Evolutionary conservation across 2,329 filamentous ascomycete genomes (phyloP).

Genomic region (Neofusicoccum umdonicola): DNA sequence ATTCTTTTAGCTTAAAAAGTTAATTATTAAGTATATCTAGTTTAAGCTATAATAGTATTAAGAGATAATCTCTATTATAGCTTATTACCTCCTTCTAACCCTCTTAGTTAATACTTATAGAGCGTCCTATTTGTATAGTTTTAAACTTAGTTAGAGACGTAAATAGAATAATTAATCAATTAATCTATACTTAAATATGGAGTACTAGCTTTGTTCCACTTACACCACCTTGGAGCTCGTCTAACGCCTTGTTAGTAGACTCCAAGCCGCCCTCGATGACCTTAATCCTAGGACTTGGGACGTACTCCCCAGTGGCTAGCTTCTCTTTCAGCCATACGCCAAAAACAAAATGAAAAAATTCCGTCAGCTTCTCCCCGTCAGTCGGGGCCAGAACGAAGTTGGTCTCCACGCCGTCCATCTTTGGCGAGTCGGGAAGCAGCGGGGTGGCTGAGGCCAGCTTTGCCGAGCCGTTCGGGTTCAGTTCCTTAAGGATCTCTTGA

Average conservation of each 20-base stretch:
- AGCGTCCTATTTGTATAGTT: too few relatives aligned
- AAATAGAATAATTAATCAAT: too few relatives aligned
- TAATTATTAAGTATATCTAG: too few relatives aligned
- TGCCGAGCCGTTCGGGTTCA: slow-evolving; percentile 18
- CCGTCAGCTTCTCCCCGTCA: slow-evolving; percentile 18
- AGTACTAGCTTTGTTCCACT: slow-evolving; percentile 26
- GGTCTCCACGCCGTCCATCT: slow-evolving; percentile 22
- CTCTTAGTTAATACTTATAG: too few relatives aligned
- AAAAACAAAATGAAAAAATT: slow-evolving; percentile 21
- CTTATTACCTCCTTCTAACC: too few relatives aligned
- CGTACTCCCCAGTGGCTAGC: slow-evolving; percentile 22
- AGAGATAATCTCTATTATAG: too few relatives aligned
- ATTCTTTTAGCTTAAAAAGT: too few relatives aligned
- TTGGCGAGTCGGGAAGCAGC: slow-evolving; percentile 13
- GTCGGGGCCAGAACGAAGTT: slow-evolving; percentile 20
- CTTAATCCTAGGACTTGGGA: slow-evolving; percentile 24
- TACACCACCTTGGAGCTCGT: slow-evolving; percentile 24
- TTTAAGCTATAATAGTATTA: too few relatives aligned
- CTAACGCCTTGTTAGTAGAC: slow-evolving; percentile 21
- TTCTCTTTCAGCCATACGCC: slow-evolving; percentile 24
- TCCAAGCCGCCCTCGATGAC: slow-evolving; percentile 24
- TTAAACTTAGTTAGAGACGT: too few relatives aligned
- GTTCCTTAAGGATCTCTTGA: slow-evolving; percentile 21
- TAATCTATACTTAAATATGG: slow-evolving; percentile 25
- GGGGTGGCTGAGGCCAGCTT: slow-evolving; percentile 21